phyloP scores from a whole-genome alignment of 495 filamentous ascomycete species.

The Jackrogersella minutella region DNA sequence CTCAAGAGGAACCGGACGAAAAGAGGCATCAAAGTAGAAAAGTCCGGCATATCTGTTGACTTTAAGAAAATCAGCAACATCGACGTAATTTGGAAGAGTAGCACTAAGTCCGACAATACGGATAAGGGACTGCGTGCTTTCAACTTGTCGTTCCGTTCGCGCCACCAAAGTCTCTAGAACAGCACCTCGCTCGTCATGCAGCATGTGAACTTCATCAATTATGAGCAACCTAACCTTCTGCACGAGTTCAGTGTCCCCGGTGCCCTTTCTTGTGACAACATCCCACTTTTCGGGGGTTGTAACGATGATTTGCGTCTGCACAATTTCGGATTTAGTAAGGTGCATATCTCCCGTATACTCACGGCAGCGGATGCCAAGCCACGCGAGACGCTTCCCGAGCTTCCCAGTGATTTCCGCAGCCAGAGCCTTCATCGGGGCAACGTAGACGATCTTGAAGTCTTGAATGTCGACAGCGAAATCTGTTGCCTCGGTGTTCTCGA shows the following conservation, averaged over 20 bases:
- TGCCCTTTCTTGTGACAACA: slow-evolving; percentile 95
- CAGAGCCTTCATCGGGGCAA: slow-evolving; percentile 97
- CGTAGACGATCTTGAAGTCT: slow-evolving; percentile 98
- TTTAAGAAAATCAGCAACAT: slow-evolving; percentile 95
- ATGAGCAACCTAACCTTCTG: slow-evolving; percentile 97
- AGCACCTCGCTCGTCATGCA: slow-evolving; percentile 96
- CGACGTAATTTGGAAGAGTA: slow-evolving; percentile 93
- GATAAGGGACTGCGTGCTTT: slow-evolving; percentile 97
- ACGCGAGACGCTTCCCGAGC: slow-evolving; percentile 89
- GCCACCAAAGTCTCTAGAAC: slow-evolving; percentile 96
- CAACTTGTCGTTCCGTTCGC: slow-evolving; percentile 92
- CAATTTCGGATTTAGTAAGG: slow-evolving; percentile 93
- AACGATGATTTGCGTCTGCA: slow-evolving; percentile 96
- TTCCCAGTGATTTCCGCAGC: slow-evolving; percentile 97
- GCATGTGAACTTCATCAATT: slow-evolving; percentile 99
- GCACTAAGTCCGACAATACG: slow-evolving; percentile 94
- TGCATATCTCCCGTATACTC: slow-evolving; percentile 99
- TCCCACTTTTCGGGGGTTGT: slow-evolving; percentile 99
- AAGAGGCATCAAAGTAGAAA: slow-evolving; percentile 97
- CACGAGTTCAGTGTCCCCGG: slow-evolving; percentile 95
- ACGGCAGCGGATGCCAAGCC: slow-evolving; percentile 87
- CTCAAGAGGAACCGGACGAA: slow-evolving; percentile 93
- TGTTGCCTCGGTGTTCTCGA: slow-evolving; percentile 73
- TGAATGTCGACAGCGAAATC: slow-evolving; percentile 81
- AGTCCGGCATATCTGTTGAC: slow-evolving; percentile 93